Conservation (phyloP, 257 asterid species). For the Agastache rugosa region DNA sequence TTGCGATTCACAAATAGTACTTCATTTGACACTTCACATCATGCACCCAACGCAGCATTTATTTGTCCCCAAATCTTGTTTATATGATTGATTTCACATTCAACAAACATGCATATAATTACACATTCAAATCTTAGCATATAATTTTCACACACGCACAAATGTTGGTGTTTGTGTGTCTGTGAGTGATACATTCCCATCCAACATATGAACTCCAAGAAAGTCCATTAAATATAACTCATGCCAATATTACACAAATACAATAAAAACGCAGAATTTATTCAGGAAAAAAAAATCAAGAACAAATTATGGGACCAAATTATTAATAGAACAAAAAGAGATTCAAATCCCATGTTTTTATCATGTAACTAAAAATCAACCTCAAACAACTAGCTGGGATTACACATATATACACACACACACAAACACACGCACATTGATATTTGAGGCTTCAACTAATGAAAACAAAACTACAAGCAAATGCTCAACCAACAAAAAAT, state of each 20-base stretch:
- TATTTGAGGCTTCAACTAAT: conserved; percentile 5
- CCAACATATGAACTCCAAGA: background rate
- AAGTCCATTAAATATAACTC: background rate
- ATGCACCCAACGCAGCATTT: background rate
- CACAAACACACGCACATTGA: background rate
- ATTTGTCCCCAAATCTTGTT: background rate
- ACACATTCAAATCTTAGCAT: background rate
- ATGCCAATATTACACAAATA: background rate
- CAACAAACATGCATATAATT: background rate
- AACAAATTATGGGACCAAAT: background rate
- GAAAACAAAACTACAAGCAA: background rate
- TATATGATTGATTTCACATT: background rate
- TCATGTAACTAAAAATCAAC: background rate
- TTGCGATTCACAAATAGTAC: no score
- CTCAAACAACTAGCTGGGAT: background rate
- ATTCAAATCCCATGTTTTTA: background rate
- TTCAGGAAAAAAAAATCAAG: background rate
- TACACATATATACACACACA: background rate
- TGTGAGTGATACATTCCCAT: no score
- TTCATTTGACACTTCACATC: background rate
- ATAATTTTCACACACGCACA: background rate
- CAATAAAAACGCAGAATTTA: background rate
- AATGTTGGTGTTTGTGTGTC: background rate
- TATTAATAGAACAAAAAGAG: background rate
- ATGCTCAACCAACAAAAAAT: background rate